These are phyloP conservation scores for Carallia pectinifolia DNA, from an alignment of 345 rosid genomes.

Conservation along the genomic window DNA sequence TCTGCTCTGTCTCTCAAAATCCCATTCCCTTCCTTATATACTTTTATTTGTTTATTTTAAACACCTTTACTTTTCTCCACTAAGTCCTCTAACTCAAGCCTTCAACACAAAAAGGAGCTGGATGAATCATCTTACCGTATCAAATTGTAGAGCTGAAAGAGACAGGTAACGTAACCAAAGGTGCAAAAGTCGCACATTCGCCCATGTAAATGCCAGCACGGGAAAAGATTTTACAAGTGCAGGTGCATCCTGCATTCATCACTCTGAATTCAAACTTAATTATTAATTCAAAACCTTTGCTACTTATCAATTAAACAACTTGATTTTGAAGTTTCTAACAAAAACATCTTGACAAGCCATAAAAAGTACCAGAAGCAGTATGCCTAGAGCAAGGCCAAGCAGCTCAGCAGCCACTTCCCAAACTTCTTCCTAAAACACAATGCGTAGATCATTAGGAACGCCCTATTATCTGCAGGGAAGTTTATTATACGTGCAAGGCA, in stretches of 20 bases:
- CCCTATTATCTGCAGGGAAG: conserved; percentile 3
- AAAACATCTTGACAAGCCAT: conserved; percentile 2
- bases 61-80: background rate
- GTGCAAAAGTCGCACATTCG: conserved; percentile 69
- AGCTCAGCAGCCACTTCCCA: conserved; percentile 98
- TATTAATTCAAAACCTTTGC: background rate
- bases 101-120: conserved; percentile 8
- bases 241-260: conserved; percentile 74
- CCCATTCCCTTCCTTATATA: background rate
- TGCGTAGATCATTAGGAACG: conserved; percentile 6
- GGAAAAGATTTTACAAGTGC: conserved; percentile 74
- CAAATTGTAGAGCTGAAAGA: conserved; percentile 64
- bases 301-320: background rate
- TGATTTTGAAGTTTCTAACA: background rate
- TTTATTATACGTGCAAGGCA: background rate
- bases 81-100: conserved; percentile 6
- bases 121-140: conserved; percentile 47
- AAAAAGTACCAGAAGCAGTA: conserved; percentile 67
- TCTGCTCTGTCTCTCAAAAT: background rate
- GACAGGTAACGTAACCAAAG: conserved; percentile 90
- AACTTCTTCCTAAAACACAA: conserved; percentile 78
- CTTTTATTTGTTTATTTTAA: background rate
- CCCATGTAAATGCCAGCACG: conserved; percentile 65
- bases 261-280: conserved; percentile 14
- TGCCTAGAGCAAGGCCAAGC: conserved; percentile 83